A percentile compares a stretch with the other conserved stretches of the same genome.
These are phyloP conservation scores for Colletotrichum sp. DNA, from an alignment of 2,329 filamentous ascomycete species.

Conservation along the genomic window DNA sequence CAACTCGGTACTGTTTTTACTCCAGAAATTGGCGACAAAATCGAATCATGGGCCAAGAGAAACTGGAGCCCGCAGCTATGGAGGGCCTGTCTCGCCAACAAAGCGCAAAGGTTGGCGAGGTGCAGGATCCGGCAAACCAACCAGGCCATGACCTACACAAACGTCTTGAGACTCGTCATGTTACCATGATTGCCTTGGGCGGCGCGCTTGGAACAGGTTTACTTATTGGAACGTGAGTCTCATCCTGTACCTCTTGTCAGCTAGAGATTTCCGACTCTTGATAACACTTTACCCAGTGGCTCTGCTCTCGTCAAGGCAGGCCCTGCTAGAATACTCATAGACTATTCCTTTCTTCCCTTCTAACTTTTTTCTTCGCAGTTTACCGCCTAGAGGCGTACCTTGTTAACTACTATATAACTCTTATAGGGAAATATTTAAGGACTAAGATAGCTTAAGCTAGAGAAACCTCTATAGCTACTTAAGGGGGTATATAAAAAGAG, in stretches of 20 bases:
- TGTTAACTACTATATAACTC: too few species aligned
- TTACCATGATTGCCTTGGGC: conserved; percentile 42
- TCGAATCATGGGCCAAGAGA: neutral
- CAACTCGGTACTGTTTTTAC: neutral
- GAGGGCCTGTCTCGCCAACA: neutral
- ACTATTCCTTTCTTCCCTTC: conserved; percentile 30
- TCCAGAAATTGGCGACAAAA: neutral
- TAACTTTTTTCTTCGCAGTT: too few species aligned
- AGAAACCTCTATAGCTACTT: too few species aligned
- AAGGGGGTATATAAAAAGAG: too few species aligned
- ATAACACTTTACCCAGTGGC: conserved; percentile 30
- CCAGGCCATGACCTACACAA: conserved; percentile 7
- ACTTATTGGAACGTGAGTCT: conserved; percentile 50
- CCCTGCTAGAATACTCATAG: conserved; percentile 42
- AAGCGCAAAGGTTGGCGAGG: neutral
- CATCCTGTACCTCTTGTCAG: neutral
- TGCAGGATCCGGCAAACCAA: neutral
- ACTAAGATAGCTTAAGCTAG: too few species aligned
- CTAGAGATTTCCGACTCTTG: neutral
- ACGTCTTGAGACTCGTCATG: conserved; percentile 32
- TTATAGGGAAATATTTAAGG: too few species aligned
- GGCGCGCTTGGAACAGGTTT: conserved; percentile 45
- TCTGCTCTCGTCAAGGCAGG: conserved; percentile 53
- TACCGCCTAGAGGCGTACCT: too few species aligned
- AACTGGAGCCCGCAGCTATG: neutral